Evolutionary conservation across 192 early-diverging fungal species (phyloP).

Genomic region (Martensiomyces pterosporus): DNA sequence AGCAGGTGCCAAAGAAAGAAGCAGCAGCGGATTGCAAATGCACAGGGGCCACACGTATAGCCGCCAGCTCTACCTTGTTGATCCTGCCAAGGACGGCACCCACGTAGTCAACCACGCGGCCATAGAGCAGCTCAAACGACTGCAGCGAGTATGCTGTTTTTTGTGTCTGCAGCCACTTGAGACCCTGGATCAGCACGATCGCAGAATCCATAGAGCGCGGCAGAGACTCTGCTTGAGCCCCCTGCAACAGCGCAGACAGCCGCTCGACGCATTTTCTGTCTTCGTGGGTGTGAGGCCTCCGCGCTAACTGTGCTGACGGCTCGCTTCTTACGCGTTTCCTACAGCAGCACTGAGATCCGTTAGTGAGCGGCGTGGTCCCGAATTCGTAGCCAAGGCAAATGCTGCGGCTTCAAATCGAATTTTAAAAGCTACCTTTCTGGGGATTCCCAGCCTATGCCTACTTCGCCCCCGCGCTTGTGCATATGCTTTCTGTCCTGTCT

Average conservation of each 20-base stretch:
- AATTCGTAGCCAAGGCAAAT: no score
- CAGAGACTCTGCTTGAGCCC: slow-evolving; percentile 8
- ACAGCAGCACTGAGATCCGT: no score
- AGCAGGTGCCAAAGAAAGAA: not conserved
- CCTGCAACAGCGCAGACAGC: slow-evolving; percentile 14
- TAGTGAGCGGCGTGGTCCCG: no score
- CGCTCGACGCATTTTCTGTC: slow-evolving; percentile 15
- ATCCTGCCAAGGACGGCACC: slow-evolving; percentile 24
- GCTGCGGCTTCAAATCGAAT: slow-evolving; percentile 1
- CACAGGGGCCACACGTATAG: not conserved
- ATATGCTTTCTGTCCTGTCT: no score
- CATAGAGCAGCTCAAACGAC: slow-evolving; percentile 26
- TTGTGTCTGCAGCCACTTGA: slow-evolving; percentile 24
- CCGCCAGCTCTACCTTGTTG: slow-evolving; percentile 13
- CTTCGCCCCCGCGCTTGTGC: no score
- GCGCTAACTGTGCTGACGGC: slow-evolving; percentile 2
- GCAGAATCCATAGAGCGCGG: slow-evolving; percentile 23
- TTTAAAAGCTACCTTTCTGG: no score
- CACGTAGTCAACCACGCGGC: slow-evolving; percentile 29
- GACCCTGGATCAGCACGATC: slow-evolving; percentile 34
- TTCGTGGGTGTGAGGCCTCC: no score
- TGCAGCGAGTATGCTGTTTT: slow-evolving; percentile 11
- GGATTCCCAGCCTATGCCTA: no score
- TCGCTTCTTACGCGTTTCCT: slow-evolving; percentile 43
- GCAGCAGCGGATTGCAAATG: no score